Percentiles rank a stretch among this genome's conserved stretches.
phyloP scores from a whole-genome alignment of 176 grass and related monocot genomes.

The Triticum dicoccoides region DNA sequence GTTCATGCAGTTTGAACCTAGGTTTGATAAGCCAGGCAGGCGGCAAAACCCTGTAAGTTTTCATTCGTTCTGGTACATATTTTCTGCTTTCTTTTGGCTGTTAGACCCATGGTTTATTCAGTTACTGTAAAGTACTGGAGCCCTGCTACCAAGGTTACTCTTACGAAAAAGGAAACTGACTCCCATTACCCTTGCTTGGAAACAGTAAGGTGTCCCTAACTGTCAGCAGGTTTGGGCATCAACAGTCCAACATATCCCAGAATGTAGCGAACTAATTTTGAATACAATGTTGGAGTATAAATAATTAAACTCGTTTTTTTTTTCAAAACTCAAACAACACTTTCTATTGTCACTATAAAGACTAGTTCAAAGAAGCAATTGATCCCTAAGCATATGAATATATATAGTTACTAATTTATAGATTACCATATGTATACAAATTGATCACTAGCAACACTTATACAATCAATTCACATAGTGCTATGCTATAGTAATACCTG shows the following conservation, averaged over 20 bases:
- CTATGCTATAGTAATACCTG: conserved; percentile 43
- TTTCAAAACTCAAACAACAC: not conserved
- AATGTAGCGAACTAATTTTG: not conserved
- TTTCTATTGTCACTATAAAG: not conserved
- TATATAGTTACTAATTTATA: not conserved
- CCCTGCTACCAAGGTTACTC: not conserved
- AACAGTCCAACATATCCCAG: not conserved
- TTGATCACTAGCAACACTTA: not conserved
- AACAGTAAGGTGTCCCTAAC: not conserved
- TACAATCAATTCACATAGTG: not conserved
- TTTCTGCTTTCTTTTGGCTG: not conserved
- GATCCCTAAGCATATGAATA: not conserved
- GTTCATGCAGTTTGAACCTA: not conserved
- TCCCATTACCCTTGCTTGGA: not conserved
- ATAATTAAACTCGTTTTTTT: not conserved
- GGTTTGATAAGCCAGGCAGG: not conserved
- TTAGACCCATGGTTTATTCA: not conserved
- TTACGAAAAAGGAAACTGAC: not conserved
- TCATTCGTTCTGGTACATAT: not conserved
- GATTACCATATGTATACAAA: not conserved
- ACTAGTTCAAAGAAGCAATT: not conserved
- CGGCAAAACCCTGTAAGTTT: not conserved
- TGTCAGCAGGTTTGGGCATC: not conserved
- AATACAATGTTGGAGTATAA: not conserved
- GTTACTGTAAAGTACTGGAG: not conserved